phyloP scores from a whole-genome alignment of 768 basidiomycete species.

The Xerocomus potaroensis region DNA sequence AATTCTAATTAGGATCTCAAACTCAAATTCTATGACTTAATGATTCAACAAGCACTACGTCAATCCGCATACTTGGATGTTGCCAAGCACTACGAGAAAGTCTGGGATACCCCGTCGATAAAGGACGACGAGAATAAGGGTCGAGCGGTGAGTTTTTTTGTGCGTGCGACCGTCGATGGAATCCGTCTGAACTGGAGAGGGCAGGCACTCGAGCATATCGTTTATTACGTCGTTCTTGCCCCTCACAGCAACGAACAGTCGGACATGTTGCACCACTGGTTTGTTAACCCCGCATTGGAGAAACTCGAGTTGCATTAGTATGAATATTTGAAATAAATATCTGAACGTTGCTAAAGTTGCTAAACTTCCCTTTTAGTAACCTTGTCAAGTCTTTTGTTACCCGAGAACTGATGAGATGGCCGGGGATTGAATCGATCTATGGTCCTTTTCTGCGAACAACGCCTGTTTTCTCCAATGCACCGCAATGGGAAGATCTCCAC shows the following conservation, averaged over 20 bases:
- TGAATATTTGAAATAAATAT: conserved; percentile 16
- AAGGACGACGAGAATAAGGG: conserved; percentile 78
- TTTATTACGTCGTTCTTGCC: conserved; percentile 90
- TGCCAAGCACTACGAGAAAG: conserved; percentile 91
- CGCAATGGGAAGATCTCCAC: conserved; percentile 93
- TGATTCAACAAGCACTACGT: conserved; percentile 92
- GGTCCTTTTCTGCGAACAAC: conserved; percentile 79
- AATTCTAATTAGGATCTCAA: conserved; percentile 73
- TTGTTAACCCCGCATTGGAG: conserved; percentile 67
- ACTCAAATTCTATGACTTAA: conserved; percentile 92
- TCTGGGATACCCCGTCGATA: conserved; percentile 96
- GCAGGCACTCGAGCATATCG: conserved; percentile 90
- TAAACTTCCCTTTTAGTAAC: conserved; percentile 50
- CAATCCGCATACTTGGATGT: conserved; percentile 85
- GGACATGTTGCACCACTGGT: conserved; percentile 91
- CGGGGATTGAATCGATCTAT: conserved; percentile 84
- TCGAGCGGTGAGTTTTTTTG: conserved; percentile 46
- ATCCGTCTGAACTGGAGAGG: conserved; percentile 2
- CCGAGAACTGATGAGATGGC: conserved; percentile 94
- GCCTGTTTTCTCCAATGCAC: conserved; percentile 70
- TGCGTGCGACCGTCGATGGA: not conserved
- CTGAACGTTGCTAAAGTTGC: conserved; percentile 1
- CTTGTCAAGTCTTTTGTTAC: conserved; percentile 93
- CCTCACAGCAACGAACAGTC: conserved; percentile 96
- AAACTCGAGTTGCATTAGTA: conserved; percentile 87